phyloP scores from a whole-genome alignment of 345 rosid species.

The Melaleuca quinquenervia region DNA sequence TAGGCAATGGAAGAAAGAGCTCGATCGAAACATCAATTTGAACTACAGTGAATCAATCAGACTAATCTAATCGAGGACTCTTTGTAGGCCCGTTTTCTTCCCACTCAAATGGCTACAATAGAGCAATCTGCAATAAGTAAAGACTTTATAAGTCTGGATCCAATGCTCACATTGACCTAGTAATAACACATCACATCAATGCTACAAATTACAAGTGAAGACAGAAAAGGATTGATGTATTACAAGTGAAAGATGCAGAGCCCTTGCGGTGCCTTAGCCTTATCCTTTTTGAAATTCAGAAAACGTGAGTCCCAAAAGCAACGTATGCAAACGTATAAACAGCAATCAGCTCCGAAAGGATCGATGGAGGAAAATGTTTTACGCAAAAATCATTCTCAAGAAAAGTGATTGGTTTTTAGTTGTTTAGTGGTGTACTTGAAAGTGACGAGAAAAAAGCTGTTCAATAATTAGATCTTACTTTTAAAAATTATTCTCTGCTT shows the following conservation, averaged over 20 bases:
- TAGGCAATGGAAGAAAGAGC: not conserved
- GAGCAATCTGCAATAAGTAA: not conserved
- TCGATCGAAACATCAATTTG: not conserved
- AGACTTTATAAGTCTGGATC: not conserved
- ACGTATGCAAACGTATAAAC: not conserved
- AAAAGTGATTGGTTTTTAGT: not conserved
- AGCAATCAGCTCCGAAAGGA: not conserved
- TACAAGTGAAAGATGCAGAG: not conserved
- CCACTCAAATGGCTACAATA: not conserved
- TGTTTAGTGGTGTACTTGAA: not conserved
- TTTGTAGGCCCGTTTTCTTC: not conserved
- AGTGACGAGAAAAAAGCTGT: not conserved
- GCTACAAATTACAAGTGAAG: not conserved
- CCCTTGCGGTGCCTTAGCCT: not conserved
- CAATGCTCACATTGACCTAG: not conserved
- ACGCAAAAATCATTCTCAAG: not conserved
- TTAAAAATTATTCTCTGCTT: not conserved
- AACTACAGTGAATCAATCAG: not conserved
- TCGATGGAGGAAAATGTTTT: not conserved
- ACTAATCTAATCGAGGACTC: not conserved
- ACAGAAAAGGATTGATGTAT: not conserved
- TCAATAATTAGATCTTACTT: not conserved
- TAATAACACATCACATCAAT: not conserved
- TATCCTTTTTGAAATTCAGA: not conserved
- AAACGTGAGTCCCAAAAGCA: not conserved